A percentile compares a stretch with the other conserved stretches of the same genome.
Evolutionary conservation across 306 rosid genomes (phyloP).

Genomic region (Cucumis hystrix): DNA sequence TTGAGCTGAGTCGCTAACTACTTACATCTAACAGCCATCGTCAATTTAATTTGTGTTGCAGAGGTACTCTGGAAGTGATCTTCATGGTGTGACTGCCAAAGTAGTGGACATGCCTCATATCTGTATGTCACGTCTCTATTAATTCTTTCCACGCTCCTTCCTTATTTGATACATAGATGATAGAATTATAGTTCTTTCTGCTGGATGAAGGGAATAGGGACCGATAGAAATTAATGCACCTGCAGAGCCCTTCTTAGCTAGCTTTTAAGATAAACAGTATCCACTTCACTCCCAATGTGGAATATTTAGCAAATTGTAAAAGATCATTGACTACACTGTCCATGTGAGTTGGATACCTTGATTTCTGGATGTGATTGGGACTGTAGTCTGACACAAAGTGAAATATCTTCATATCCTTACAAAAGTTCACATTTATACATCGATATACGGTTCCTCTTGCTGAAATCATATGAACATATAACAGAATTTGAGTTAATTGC

Average conservation of each 20-base stretch:
- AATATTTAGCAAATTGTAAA: background rate
- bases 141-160: background rate
- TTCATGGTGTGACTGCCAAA: conserved; percentile 89
- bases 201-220: background rate
- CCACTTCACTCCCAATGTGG: background rate
- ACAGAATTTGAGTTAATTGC: background rate
- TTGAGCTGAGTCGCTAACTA: background rate
- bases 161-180: background rate
- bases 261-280: background rate
- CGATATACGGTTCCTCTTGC: background rate
- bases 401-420: background rate
- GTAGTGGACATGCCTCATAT: conserved; percentile 95
- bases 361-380: background rate
- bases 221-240: background rate
- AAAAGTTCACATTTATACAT: background rate
- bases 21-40: background rate
- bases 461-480: background rate
- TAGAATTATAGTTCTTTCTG: background rate
- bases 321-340: background rate
- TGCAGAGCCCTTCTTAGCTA: background rate
- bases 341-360: background rate
- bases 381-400: background rate
- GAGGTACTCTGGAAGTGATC: conserved; percentile 84
- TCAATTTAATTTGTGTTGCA: conserved; percentile 22
- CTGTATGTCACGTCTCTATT: conserved; percentile 36